phyloP scores from a whole-genome alignment of 1,139 yeast genomes.

The Hemisphaericaspora xylofermentans region DNA sequence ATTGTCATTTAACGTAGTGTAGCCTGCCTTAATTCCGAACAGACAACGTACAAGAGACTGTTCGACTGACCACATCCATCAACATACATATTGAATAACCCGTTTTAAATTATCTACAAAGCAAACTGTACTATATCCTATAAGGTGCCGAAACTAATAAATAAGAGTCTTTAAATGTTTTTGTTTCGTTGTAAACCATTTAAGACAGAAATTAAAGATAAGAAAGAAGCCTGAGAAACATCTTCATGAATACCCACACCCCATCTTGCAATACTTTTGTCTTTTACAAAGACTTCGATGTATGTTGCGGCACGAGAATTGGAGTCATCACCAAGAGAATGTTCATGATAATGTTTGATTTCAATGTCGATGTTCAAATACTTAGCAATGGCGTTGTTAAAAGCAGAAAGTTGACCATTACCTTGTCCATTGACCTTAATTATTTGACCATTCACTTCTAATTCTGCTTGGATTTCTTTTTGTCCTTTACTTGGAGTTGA shows the following conservation, averaged over 20 bases:
- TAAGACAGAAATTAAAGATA: conserved; percentile 73
- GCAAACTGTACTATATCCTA: background rate
- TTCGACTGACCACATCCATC: no score
- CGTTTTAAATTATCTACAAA: background rate
- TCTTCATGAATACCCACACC: conserved; percentile 95
- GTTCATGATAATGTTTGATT: conserved; percentile 86
- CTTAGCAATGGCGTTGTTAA: conserved; percentile 70
- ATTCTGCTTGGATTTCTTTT: conserved; percentile 36
- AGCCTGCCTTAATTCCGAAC: no score
- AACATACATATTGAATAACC: no score
- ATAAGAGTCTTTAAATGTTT: background rate
- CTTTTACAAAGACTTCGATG: conserved; percentile 61
- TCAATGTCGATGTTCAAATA: conserved; percentile 59
- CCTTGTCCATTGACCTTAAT: conserved; percentile 67
- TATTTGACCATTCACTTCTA: conserved; percentile 48
- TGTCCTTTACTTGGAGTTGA: conserved; percentile 32
- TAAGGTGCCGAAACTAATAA: background rate
- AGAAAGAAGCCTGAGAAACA: conserved; percentile 86
- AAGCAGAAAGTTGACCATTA: conserved; percentile 94
- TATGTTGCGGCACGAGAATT: conserved; percentile 88
- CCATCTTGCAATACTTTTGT: conserved; percentile 61
- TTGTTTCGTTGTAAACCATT: conserved; percentile 41
- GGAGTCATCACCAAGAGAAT: conserved; percentile 86
- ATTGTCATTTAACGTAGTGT: no score
- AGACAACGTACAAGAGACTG: no score